Evolutionary conservation across 768 basidiomycete species (phyloP).

Genomic region (Termitomyces sp.): DNA sequence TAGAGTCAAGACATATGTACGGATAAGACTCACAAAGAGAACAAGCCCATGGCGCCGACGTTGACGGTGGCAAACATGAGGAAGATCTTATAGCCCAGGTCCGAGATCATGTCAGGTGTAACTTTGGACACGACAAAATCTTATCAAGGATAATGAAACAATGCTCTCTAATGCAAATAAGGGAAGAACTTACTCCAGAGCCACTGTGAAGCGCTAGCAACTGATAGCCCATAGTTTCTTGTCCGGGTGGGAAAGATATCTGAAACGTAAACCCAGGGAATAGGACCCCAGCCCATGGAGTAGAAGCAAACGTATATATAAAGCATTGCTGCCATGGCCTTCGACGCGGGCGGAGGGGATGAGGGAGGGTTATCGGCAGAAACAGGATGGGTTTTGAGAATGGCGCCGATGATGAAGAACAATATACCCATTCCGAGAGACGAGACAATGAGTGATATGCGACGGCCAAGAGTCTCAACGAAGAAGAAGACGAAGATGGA

Average conservation of each 20-base stretch:
- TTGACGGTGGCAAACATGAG: constrained; percentile 75
- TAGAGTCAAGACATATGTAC: not conserved
- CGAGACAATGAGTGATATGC: constrained; percentile 64
- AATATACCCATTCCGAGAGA: constrained; percentile 73
- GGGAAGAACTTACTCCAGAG: constrained; percentile 55
- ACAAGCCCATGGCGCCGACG: constrained; percentile 62
- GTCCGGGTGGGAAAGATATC: constrained; percentile 89
- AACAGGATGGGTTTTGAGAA: constrained; percentile 70
- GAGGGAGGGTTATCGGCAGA: constrained; percentile 18
- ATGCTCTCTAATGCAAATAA: not conserved
- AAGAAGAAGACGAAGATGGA: constrained; percentile 60
- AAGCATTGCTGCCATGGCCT: constrained; percentile 82
- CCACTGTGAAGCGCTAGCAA: constrained; percentile 79
- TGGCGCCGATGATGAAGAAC: constrained; percentile 82
- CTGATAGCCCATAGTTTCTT: constrained; percentile 72
- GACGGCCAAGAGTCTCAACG: constrained; percentile 68
- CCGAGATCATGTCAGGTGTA: constrained; percentile 57
- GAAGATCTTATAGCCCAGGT: constrained; percentile 71
- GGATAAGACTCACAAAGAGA: constrained; percentile 45
- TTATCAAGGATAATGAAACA: constrained; percentile 18
- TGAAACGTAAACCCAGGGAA: constrained; percentile 59
- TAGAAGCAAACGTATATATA: constrained; percentile 89
- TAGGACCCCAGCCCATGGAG: constrained; percentile 77
- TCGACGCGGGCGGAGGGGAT: constrained; percentile 48
- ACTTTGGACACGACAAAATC: constrained; percentile 72